These are phyloP conservation scores for Abrus pulchellus DNA, from an alignment of 306 rosid genomes.

Conservation along the genomic window DNA sequence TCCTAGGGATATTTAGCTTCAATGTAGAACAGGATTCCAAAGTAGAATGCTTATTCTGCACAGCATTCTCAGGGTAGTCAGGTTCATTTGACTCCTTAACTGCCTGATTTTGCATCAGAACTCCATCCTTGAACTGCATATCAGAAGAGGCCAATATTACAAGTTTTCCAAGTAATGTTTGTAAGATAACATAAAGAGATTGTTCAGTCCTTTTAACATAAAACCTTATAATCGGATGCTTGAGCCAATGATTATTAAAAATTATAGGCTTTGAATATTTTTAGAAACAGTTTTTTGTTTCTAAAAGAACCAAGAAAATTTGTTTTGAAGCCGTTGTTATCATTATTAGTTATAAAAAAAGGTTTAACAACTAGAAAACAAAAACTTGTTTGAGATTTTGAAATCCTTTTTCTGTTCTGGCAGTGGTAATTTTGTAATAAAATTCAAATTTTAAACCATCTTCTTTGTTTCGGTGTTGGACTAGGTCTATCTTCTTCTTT, in stretches of 20 bases:
- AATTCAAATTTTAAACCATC: too few relatives aligned
- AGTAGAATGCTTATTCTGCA: slow-evolving; percentile 41
- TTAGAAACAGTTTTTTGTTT: too few relatives aligned
- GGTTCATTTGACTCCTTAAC: slow-evolving; percentile 54
- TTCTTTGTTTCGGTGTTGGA: too few relatives aligned
- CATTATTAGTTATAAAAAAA: too few relatives aligned
- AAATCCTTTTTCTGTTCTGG: too few relatives aligned
- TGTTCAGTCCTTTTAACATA: slow-evolving; percentile 1
- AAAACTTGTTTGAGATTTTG: too few relatives aligned
- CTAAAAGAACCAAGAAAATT: too few relatives aligned
- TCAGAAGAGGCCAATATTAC: slow-evolving; percentile 12
- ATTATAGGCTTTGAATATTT: too few relatives aligned
- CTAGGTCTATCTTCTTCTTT: too few relatives aligned
- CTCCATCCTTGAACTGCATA: slow-evolving; percentile 55
- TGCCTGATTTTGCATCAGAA: slow-evolving; percentile 47
- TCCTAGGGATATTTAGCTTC: slow-evolving; percentile 54
- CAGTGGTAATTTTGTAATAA: too few relatives aligned
- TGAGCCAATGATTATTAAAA: not conserved
- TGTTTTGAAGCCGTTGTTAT: too few relatives aligned
- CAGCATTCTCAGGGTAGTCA: slow-evolving; percentile 46
- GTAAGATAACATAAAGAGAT: not conserved
- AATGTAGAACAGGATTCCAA: slow-evolving; percentile 46
- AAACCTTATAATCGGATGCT: not conserved
- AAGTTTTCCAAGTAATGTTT: slow-evolving; percentile 7
- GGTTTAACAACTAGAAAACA: too few relatives aligned